A percentile compares a stretch with the other conserved stretches of the same genome.
phyloP scores from a whole-genome alignment of 176 grass and related monocot species.

The Olyra latifolia region DNA sequence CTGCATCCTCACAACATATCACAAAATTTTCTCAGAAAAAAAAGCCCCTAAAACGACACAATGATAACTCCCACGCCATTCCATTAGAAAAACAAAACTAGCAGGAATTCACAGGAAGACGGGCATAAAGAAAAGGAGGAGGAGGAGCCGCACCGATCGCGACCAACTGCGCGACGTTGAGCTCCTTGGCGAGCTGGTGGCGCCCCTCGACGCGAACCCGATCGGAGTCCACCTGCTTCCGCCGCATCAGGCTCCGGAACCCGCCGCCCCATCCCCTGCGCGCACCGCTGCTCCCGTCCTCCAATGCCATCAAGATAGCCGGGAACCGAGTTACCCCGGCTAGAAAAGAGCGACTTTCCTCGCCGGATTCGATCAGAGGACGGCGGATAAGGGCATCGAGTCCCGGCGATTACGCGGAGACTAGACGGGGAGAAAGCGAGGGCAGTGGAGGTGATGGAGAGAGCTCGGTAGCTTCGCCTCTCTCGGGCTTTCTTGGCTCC shows the following conservation, averaged over 20 bases:
- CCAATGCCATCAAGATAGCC: slow-evolving; percentile 45
- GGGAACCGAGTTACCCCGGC: background rate
- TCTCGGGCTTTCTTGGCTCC: slow-evolving; percentile 8
- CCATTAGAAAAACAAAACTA: background rate
- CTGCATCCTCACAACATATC: background rate
- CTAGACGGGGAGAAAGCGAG: slow-evolving; percentile 29
- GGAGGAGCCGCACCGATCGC: slow-evolving; percentile 58
- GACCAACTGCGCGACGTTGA: slow-evolving; percentile 67
- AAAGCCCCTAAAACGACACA: background rate
- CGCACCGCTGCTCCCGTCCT: slow-evolving; percentile 30
- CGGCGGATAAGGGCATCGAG: slow-evolving; percentile 28
- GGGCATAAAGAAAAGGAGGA: background rate
- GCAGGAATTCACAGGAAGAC: background rate
- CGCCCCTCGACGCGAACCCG: slow-evolving; percentile 52
- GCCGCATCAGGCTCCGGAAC: slow-evolving; percentile 61
- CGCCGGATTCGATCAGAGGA: slow-evolving; percentile 28
- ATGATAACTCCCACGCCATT: background rate
- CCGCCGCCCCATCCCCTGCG: slow-evolving; percentile 31
- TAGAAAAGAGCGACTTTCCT: background rate
- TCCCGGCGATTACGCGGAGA: background rate
- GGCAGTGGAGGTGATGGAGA: background rate
- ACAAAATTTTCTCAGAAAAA: background rate
- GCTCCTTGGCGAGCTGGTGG: slow-evolving; percentile 76
- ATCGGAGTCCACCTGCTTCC: slow-evolving; percentile 95
- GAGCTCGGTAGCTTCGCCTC: slow-evolving; percentile 18